phyloP scores from a whole-genome alignment of 129 eudicot species.

The Chrysanthemum lavandulifolium region DNA sequence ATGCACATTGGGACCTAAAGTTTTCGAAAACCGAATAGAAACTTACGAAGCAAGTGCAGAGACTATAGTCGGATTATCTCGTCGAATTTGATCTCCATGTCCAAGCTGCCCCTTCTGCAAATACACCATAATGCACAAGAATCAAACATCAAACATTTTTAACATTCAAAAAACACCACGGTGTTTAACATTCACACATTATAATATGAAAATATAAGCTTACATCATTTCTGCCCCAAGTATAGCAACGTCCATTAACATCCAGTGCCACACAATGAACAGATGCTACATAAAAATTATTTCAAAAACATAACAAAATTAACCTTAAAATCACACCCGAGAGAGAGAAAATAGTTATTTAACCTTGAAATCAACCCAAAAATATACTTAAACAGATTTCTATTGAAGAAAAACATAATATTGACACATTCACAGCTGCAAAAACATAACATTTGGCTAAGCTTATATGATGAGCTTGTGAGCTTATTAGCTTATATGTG shows the following conservation, averaged over 20 bases:
- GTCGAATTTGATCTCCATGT: conserved; percentile 76
- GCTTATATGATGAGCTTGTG: no score
- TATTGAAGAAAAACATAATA: no score
- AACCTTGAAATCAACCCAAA: no score
- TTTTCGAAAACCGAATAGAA: background rate
- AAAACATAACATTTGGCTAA: no score
- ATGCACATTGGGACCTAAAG: no score
- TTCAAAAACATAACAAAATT: background rate
- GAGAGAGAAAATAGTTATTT: background rate
- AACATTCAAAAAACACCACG: background rate
- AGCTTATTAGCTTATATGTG: no score
- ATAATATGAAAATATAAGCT: background rate
- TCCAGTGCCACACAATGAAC: conserved; percentile 96
- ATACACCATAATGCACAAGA: background rate
- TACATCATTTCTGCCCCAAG: conserved; percentile 95
- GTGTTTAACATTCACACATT: no score
- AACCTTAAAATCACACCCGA: background rate
- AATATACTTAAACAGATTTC: no score
- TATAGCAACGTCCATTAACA: conserved; percentile 88
- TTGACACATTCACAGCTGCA: no score
- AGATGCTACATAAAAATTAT: conserved; percentile 50
- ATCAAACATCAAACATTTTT: background rate
- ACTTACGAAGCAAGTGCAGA: conserved; percentile 79
- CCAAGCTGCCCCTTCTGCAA: conserved; percentile 96
- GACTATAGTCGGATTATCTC: conserved; percentile 83